phyloP scores from a whole-genome alignment of 2,329 filamentous ascomycete species.

The Talaromyces sp. region DNA sequence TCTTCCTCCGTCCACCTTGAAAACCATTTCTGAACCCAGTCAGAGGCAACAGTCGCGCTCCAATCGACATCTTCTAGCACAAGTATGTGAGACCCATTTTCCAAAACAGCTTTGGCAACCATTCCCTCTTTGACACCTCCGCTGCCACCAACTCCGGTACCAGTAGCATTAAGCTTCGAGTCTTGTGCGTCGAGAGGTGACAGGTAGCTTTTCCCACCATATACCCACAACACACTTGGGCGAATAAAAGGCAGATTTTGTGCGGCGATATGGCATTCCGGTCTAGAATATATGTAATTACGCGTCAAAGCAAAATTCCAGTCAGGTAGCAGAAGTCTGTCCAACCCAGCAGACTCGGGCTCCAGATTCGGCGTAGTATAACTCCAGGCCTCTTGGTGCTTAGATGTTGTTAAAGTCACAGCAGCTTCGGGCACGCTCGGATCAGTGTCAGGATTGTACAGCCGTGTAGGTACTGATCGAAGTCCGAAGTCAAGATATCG shows the following conservation, averaged over 20 bases:
- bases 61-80: slow-evolving; percentile 22
- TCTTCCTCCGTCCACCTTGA: slow-evolving; percentile 21
- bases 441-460: slow-evolving; percentile 16
- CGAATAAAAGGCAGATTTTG: slow-evolving; percentile 24
- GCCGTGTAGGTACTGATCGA: slow-evolving; percentile 18
- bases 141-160: slow-evolving; percentile 24
- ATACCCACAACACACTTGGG: slow-evolving; percentile 26
- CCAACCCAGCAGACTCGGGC: slow-evolving; percentile 4
- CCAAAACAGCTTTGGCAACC: slow-evolving; percentile 13
- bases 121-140: slow-evolving; percentile 19
- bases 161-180: slow-evolving; percentile 21
- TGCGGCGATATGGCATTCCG: slow-evolving; percentile 20
- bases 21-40: slow-evolving; percentile 22
- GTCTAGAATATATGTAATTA: slow-evolving; percentile 17
- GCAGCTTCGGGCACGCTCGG: slow-evolving; percentile 12
- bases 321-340: neutral
- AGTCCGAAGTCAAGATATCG: slow-evolving; percentile 16
- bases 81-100: slow-evolving; percentile 17
- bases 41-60: slow-evolving; percentile 19
- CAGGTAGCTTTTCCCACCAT: slow-evolving; percentile 21
- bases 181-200: slow-evolving; percentile 20
- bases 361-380: neutral
- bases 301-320: slow-evolving; percentile 18
- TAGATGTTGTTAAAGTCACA: slow-evolving; percentile 22
- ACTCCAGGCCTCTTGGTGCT: slow-evolving; percentile 8